Evolutionary conservation across 2,329 filamentous ascomycete species (phyloP).

Genomic region (Neocucurbitaria cava): DNA sequence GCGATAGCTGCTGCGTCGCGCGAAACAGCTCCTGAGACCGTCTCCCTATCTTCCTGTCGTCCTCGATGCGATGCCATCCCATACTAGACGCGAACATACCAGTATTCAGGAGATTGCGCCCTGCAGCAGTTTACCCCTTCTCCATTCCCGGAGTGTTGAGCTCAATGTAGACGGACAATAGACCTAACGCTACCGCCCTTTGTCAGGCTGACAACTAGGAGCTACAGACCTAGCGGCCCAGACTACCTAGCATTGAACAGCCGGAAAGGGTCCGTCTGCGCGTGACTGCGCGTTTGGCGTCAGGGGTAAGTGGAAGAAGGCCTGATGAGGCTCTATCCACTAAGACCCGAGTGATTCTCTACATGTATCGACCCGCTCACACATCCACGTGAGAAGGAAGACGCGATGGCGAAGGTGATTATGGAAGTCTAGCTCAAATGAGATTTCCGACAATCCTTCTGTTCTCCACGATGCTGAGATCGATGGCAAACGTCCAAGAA

Average conservation of each 20-base stretch:
- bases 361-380: not conserved
- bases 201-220: not conserved
- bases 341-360: not conserved
- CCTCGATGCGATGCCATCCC: not conserved
- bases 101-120: not conserved
- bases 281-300: slow-evolving; percentile 1
- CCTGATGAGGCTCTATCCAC: not conserved
- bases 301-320: not conserved
- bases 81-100: not conserved
- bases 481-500: not conserved
- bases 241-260: no score
- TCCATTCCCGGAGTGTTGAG: not conserved
- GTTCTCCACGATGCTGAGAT: not conserved
- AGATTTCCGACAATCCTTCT: not conserved
- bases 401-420: not conserved
- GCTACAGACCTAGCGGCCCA: not conserved
- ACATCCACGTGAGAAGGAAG: not conserved
- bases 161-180: no score
- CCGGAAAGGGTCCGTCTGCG: not conserved
- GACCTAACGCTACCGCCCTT: not conserved
- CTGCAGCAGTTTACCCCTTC: not conserved
- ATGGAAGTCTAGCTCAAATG: not conserved
- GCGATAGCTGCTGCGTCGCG: not conserved
- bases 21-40: not conserved
- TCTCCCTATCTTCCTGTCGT: not conserved